These are phyloP conservation scores for Ilyonectria mors-panacis DNA, from an alignment of 2,329 filamentous ascomycete genomes.

Conservation along the genomic window DNA sequence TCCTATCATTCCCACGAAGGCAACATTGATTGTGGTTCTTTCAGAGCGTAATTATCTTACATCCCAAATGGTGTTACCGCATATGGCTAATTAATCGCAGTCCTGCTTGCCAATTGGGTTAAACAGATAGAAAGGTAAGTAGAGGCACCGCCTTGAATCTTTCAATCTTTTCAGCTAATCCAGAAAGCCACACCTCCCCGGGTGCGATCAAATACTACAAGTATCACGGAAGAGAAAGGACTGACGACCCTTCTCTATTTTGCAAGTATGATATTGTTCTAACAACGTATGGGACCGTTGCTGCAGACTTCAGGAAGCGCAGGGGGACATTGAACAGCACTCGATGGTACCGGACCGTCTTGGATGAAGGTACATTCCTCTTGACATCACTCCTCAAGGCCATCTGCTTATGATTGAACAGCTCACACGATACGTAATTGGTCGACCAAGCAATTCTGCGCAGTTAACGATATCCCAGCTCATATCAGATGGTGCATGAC, in stretches of 20 bases:
- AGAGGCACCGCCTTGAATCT: not conserved
- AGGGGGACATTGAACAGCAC: not conserved
- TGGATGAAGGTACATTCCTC: conserved; percentile 8
- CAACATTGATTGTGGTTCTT: conserved; percentile 9
- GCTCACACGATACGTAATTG: not conserved
- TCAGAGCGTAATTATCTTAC: not conserved
- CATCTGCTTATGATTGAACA: not conserved
- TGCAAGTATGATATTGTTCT: conserved; percentile 11
- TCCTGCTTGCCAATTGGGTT: not conserved
- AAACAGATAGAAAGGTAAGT: conserved; percentile 5
- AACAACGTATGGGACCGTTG: conserved; percentile 16
- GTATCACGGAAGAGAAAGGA: conserved; percentile 14
- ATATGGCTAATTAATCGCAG: not conserved
- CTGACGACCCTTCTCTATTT: not conserved
- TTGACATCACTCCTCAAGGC: no score
- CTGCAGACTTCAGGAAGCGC: not conserved
- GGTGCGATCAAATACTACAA: conserved; percentile 8
- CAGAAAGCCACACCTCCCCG: not conserved
- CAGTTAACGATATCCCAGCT: not conserved
- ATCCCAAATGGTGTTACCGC: not conserved
- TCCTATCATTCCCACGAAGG: not conserved
- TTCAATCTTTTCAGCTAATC: not conserved
- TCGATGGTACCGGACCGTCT: conserved; percentile 3
- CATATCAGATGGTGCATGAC: conserved; percentile 4
- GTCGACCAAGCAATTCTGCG: not conserved